phyloP scores from a whole-genome alignment of 495 filamentous ascomycete species.

The Penicillium soppii region DNA sequence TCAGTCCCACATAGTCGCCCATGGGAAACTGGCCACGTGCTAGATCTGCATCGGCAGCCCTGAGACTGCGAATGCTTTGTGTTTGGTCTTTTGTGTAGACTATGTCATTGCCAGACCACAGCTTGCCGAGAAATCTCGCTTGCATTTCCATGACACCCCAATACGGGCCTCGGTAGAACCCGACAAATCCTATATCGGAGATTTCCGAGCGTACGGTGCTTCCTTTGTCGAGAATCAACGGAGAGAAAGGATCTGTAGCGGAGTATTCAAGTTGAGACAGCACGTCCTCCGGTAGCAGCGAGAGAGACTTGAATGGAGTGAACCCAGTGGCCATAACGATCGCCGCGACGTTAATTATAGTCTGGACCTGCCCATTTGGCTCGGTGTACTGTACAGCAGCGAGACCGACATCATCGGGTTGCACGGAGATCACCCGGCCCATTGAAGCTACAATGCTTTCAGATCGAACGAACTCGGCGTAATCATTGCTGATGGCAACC shows the following conservation, averaged over 20 bases:
- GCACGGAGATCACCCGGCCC: conserved; percentile 32
- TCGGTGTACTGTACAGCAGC: conserved; percentile 36
- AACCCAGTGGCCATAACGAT: conserved; percentile 80
- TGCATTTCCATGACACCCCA: conserved; percentile 91
- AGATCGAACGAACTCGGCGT: conserved; percentile 68
- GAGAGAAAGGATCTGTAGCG: conserved; percentile 55
- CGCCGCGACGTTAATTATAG: conserved; percentile 57
- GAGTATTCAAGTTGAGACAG: conserved; percentile 56
- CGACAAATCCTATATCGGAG: conserved; percentile 73
- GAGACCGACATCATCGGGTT: conserved; percentile 16
- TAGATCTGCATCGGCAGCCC: conserved; percentile 29
- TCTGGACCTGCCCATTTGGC: conserved; percentile 14
- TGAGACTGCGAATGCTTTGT: conserved; percentile 21
- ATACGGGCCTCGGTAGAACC: conserved; percentile 82
- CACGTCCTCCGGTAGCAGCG: conserved; percentile 57
- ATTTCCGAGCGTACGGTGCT: conserved; percentile 59
- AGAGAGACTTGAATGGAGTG: conserved; percentile 57
- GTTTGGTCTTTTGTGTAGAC: conserved; percentile 19
- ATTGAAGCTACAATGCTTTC: conserved; percentile 51
- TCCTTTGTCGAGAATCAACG: conserved; percentile 67
- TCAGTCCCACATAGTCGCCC: conserved; percentile 75
- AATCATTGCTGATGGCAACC: conserved; percentile 67
- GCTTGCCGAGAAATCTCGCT: conserved; percentile 59
- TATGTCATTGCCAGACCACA: conserved; percentile 29
- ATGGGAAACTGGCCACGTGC: conserved; percentile 70